Percentiles rank a stretch among this genome's conserved stretches.
Evolutionary conservation across 1,139 yeast species (phyloP).

Genomic region (Nakaseomyces kungkrabaensis): DNA sequence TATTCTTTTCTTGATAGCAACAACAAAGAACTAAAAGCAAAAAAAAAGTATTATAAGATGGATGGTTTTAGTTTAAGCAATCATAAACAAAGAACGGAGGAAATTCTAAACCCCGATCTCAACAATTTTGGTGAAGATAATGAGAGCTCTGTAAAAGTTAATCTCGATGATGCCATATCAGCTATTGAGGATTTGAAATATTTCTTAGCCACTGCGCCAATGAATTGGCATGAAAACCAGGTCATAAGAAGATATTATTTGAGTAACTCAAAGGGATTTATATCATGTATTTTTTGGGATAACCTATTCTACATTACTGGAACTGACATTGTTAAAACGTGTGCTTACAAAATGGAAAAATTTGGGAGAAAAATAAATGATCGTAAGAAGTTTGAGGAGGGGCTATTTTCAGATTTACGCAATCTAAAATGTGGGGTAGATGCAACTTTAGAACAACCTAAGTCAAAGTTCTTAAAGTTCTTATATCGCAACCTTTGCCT

Average conservation of each 20-base stretch:
- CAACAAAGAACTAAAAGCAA: background rate
- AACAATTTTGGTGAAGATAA: background rate
- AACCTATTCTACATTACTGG: constrained; percentile 87
- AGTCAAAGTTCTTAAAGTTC: constrained; percentile 76
- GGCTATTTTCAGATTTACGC: constrained; percentile 83
- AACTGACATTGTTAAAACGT: constrained; percentile 88
- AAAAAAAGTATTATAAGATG: background rate
- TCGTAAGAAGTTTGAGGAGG: constrained; percentile 93
- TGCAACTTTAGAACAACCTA: constrained; percentile 81
- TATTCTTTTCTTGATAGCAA: too few species aligned
- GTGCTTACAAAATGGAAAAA: constrained; percentile 79
- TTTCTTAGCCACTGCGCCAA: constrained; percentile 87
- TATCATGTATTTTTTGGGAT: constrained; percentile 89
- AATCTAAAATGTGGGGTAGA: constrained; percentile 80
- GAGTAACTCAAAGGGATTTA: constrained; percentile 82
- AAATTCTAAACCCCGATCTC: background rate
- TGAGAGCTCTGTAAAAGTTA: background rate
- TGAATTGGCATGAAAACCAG: constrained; percentile 85
- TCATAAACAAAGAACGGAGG: background rate
- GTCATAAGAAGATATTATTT: constrained; percentile 76
- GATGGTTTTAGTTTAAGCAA: background rate
- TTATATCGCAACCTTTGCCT: constrained; percentile 78
- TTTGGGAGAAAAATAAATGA: constrained; percentile 81
- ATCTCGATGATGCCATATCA: background rate
- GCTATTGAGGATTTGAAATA: constrained; percentile 65